A percentile compares a stretch with the other conserved stretches of the same genome.
Evolutionary conservation across 1,139 yeast species (phyloP).

Genomic region (Pichia sp.): DNA sequence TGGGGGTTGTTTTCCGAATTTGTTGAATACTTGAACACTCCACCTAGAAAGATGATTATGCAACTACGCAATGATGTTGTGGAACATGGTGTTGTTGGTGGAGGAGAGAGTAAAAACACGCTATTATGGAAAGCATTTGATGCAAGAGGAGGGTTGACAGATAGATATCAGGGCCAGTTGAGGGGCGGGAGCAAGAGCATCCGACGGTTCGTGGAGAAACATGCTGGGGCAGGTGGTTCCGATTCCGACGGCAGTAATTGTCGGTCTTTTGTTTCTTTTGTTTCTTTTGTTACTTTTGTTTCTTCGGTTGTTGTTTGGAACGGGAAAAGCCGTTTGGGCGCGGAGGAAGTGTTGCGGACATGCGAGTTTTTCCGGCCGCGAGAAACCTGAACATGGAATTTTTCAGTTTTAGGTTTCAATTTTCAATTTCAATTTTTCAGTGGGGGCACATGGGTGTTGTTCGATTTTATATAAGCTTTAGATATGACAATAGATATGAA

Average conservation of each 20-base stretch:
- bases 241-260: not conserved
- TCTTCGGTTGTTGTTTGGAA: not conserved
- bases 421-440: too few species aligned
- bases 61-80: slow-evolving; percentile 31
- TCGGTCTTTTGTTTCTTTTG: too few species aligned
- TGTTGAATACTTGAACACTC: slow-evolving; percentile 45
- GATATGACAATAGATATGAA: too few species aligned
- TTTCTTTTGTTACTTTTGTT: too few species aligned
- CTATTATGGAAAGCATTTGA: slow-evolving; percentile 27
- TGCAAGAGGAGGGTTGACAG: slow-evolving; percentile 18
- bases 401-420: too few species aligned
- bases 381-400: too few species aligned
- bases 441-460: too few species aligned
- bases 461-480: too few species aligned
- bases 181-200: slow-evolving; percentile 18
- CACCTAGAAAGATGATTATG: slow-evolving; percentile 37
- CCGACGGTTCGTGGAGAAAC: slow-evolving; percentile 13
- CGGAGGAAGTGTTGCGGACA: too few species aligned
- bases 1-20: slow-evolving; percentile 56
- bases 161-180: slow-evolving; percentile 6
- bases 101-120: slow-evolving; percentile 6
- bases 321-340: not conserved
- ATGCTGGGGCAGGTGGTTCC: not conserved
- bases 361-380: too few species aligned
- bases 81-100: slow-evolving; percentile 23